Percentiles rank a stretch among this genome's conserved stretches.
Conservation (phyloP, 2,329 filamentous ascomycete species). For the Mariannaea sp. region DNA sequence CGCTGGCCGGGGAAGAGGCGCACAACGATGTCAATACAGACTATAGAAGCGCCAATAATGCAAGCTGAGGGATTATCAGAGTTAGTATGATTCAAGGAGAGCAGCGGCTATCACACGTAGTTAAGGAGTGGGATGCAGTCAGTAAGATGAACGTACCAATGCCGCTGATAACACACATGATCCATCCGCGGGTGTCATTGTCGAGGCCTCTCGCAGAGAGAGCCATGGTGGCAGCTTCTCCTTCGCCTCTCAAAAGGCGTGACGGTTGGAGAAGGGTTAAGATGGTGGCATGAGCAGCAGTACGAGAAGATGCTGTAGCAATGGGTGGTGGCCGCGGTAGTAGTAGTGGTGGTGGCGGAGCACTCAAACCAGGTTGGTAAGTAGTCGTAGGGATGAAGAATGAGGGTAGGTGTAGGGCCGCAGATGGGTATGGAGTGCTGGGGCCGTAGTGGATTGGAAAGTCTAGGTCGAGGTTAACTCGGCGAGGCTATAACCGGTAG, state of each 20-base stretch:
- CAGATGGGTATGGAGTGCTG: too few species aligned
- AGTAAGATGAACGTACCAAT: constrained; percentile 53
- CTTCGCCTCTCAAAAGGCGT: constrained; percentile 13
- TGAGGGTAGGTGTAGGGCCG: too few species aligned
- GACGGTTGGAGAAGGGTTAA: neutral
- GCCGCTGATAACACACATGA: constrained; percentile 86
- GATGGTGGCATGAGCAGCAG: constrained; percentile 3
- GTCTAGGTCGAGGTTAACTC: neutral
- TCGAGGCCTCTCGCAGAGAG: constrained; percentile 50
- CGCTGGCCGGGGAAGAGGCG: constrained; percentile 73
- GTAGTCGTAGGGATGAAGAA: neutral
- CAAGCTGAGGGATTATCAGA: constrained; percentile 50
- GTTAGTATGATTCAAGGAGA: constrained; percentile 11
- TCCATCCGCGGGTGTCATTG: constrained; percentile 91
- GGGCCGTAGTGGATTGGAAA: too few species aligned
- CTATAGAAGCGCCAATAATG: constrained; percentile 77
- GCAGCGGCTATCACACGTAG: neutral
- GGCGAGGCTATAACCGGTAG: neutral
- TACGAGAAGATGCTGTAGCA: too few species aligned
- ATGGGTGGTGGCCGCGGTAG: too few species aligned
- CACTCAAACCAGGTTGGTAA: too few species aligned
- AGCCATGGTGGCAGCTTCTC: constrained; percentile 44
- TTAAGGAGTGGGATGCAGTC: neutral
- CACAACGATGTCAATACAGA: constrained; percentile 82
- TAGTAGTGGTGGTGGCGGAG: neutral